A percentile compares a stretch with the other conserved stretches of the same genome.
phyloP scores from a whole-genome alignment of 2,329 filamentous ascomycete genomes.

The Tolypocladium nubicola region DNA sequence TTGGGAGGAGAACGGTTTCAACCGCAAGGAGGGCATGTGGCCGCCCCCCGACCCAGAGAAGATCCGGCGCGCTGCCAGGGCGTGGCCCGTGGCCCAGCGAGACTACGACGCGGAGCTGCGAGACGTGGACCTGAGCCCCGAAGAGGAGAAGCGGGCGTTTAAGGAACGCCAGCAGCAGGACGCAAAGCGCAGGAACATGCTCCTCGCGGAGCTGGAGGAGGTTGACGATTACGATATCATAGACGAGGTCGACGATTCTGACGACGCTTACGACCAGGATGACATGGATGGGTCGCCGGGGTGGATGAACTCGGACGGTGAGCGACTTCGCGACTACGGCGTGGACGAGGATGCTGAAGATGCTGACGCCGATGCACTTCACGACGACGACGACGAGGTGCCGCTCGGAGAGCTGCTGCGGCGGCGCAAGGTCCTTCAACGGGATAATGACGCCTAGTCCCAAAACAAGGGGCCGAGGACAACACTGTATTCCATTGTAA shows the following conservation, averaged over 20 bases:
- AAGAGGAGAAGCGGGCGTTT: slow-evolving; percentile 39
- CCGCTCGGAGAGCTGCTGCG: slow-evolving; percentile 59
- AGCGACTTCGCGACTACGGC: slow-evolving; percentile 64
- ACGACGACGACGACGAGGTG: slow-evolving; percentile 35
- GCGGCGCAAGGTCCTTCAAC: slow-evolving; percentile 33
- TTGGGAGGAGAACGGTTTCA: slow-evolving; percentile 70
- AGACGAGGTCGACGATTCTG: slow-evolving; percentile 46
- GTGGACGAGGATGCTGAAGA: slow-evolving; percentile 65
- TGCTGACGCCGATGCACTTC: slow-evolving; percentile 9
- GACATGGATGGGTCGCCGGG: slow-evolving; percentile 25
- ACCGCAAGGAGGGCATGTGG: slow-evolving; percentile 51
- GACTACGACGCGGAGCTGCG: slow-evolving; percentile 21
- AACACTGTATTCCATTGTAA: not conserved
- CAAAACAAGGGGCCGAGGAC: not conserved
- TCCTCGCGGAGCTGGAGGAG: slow-evolving; percentile 42
- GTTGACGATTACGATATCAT: slow-evolving; percentile 43
- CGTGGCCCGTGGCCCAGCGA: slow-evolving; percentile 28
- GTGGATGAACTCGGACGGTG: slow-evolving; percentile 69
- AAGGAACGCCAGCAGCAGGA: slow-evolving; percentile 37
- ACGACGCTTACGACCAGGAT: slow-evolving; percentile 17
- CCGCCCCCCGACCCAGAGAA: slow-evolving; percentile 55
- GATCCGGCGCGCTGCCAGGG: slow-evolving; percentile 29
- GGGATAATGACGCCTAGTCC: slow-evolving; percentile 19
- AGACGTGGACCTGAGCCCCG: slow-evolving; percentile 25
- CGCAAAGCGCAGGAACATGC: slow-evolving; percentile 24